phyloP scores from a whole-genome alignment of 768 basidiomycete genomes.

The Lepiota venenata region DNA sequence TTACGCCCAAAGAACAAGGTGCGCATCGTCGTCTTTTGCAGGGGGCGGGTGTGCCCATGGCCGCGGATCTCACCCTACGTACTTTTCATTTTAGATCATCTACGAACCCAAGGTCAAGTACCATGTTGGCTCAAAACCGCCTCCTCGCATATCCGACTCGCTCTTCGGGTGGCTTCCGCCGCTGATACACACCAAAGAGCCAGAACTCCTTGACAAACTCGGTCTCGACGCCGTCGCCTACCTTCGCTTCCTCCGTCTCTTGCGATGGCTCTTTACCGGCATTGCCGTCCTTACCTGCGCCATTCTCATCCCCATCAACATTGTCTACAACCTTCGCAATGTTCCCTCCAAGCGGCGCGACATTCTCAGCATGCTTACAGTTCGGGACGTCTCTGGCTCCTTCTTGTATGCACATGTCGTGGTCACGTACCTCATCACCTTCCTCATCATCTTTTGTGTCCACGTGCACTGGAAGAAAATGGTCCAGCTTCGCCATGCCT shows the following conservation, averaged over 20 bases:
- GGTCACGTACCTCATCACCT: conserved; percentile 77
- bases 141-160: conserved; percentile 78
- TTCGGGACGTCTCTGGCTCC: conserved; percentile 73
- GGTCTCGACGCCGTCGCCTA: conserved; percentile 94
- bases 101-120: conserved; percentile 96
- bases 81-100: conserved; percentile 50
- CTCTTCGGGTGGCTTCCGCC: conserved; percentile 91
- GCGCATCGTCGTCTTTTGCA: conserved; percentile 9
- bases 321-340: conserved; percentile 75
- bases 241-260: conserved; percentile 86
- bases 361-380: conserved; percentile 77
- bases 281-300: conserved; percentile 64
- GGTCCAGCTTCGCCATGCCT: conserved; percentile 73
- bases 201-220: conserved; percentile 83
- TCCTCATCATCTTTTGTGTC: conserved; percentile 66
- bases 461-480: conserved; percentile 77
- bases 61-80: background rate
- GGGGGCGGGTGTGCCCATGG: background rate
- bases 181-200: conserved; percentile 77
- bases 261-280: conserved; percentile 66
- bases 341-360: conserved; percentile 51
- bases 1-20: conserved; percentile 90
- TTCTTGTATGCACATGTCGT: conserved; percentile 83
- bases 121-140: conserved; percentile 71
- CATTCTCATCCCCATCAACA: conserved; percentile 84